Conservation (phyloP, 1,139 yeast species). For the Scheffersomyces quercinus region DNA sequence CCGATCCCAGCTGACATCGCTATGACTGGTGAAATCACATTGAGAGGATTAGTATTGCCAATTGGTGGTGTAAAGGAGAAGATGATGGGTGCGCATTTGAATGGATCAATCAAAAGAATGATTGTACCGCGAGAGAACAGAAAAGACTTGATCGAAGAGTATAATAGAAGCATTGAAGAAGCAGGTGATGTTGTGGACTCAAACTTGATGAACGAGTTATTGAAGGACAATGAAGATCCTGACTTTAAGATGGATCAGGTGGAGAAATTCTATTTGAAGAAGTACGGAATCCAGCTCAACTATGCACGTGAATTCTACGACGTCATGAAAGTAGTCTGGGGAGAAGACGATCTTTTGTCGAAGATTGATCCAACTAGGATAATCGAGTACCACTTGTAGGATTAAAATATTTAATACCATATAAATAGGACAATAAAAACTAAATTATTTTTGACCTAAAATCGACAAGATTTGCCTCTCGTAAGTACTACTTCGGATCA, state of each 20-base stretch:
- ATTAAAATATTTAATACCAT: background rate
- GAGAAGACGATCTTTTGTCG: conserved; percentile 34
- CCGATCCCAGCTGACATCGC: conserved; percentile 74
- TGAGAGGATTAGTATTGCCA: conserved; percentile 82
- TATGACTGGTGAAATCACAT: conserved; percentile 92
- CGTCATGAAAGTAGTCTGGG: conserved; percentile 71
- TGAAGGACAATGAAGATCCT: conserved; percentile 34
- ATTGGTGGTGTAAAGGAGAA: conserved; percentile 91
- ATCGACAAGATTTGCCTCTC: too few relatives aligned
- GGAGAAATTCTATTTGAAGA: conserved; percentile 48
- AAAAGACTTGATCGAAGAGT: conserved; percentile 66
- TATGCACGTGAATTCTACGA: conserved; percentile 82
- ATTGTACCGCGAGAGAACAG: conserved; percentile 72
- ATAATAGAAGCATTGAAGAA: conserved; percentile 39
- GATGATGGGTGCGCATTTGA: conserved; percentile 78
- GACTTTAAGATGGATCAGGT: conserved; percentile 40
- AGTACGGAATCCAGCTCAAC: conserved; percentile 55
- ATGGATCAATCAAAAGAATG: conserved; percentile 60
- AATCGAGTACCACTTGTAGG: conserved; percentile 39
- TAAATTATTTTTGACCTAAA: background rate
- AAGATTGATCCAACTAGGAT: conserved; percentile 32
- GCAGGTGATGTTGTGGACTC: conserved; percentile 16
- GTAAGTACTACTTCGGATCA: background rate
- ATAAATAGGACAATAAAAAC: background rate
- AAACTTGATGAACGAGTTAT: conserved; percentile 30